Evolutionary conservation across 345 rosid genomes (phyloP), one percentile per base, ranked within the genome.

Genomic region (Hibiscus syriacus): DNA sequence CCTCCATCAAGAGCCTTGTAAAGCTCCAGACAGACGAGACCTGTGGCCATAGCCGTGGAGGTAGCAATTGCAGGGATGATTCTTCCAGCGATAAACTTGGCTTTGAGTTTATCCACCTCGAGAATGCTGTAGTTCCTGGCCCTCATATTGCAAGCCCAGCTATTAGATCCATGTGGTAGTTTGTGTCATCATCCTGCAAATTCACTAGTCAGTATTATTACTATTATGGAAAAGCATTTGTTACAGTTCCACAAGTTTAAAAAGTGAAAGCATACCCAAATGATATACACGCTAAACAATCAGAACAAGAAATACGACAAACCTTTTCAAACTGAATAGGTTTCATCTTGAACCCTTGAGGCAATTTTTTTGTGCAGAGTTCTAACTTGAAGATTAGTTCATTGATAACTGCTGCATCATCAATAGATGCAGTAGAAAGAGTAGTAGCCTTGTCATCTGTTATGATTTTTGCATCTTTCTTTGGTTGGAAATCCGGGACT

Each of bases 241-340:
- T 66, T 6, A 29, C 20, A 19, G 26, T 17, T 56, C 13, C 34
- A 62, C 12, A 1, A 7, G 17, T 29, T 25, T 43, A 6, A 27
- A 19, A 29, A 4, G 46, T 34, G 38, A 34, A 34, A 34, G 38
- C 38, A 34, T 34, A 34, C 10, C 38, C 38, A 34, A 34, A 34
- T 8, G 8, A 52, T 52, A 6, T 5, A 59, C 23, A 45, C 23
- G 5, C 32, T 61, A 43, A 65, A 45, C 20, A 3, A 52, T 39
- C 55, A 66, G 64, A 66, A 7, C 2, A 55, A 60, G 46, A 43
- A 61, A 50, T 46, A 69, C 16, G 39, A 11, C 70, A 29, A 53
- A 95, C 99, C 99, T 95, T 95, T 79, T 95, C 99, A 71, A 95
- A 95, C 69, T 95, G 97, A 79, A 95, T 84, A 38, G 98, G 94